phyloP scores from a whole-genome alignment of 2,329 filamentous ascomycete species.

The Exophiala bonariae region DNA sequence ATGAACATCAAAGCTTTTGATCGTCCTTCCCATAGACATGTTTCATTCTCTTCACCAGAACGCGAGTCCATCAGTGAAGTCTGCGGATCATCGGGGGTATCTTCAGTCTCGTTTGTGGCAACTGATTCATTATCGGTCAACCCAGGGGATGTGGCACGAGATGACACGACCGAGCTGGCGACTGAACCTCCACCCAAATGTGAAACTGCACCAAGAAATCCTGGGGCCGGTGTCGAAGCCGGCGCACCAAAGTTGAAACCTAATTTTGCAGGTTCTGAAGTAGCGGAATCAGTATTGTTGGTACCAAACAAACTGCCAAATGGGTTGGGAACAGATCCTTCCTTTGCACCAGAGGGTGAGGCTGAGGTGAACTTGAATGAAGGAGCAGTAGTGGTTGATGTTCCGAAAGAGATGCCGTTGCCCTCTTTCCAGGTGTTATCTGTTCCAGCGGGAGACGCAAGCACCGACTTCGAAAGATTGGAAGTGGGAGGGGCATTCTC shows the following conservation, averaged over 20 bases:
- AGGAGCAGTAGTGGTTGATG: conserved; percentile 28
- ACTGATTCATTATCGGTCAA: conserved; percentile 43
- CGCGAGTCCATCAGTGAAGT: conserved; percentile 67
- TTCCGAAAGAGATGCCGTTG: conserved; percentile 50
- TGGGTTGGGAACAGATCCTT: conserved; percentile 30
- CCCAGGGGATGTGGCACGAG: conserved; percentile 49
- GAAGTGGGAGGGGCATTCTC: conserved; percentile 11
- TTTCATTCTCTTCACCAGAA: conserved; percentile 71
- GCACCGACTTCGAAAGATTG: conserved; percentile 17
- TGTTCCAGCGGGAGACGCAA: conserved; percentile 25
- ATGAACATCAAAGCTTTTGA: conserved; percentile 68
- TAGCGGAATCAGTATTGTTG: conserved; percentile 20
- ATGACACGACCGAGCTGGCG: conserved; percentile 38
- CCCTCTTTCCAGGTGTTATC: conserved; percentile 52
- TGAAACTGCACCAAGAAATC: conserved; percentile 30
- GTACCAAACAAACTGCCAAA: conserved; percentile 34
- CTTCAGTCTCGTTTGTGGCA: conserved; percentile 45
- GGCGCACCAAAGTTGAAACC: conserved; percentile 42
- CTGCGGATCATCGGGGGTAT: conserved; percentile 58
- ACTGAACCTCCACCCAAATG: conserved; percentile 32
- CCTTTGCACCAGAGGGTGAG: conserved; percentile 24
- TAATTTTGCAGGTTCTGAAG: conserved; percentile 25
- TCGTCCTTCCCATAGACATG: conserved; percentile 67
- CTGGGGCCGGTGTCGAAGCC: conserved; percentile 26
- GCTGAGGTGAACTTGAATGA: conserved; percentile 31